phyloP scores from a whole-genome alignment of 371 early-diverging fungal genomes.

The Syncephalastrum sp. region DNA sequence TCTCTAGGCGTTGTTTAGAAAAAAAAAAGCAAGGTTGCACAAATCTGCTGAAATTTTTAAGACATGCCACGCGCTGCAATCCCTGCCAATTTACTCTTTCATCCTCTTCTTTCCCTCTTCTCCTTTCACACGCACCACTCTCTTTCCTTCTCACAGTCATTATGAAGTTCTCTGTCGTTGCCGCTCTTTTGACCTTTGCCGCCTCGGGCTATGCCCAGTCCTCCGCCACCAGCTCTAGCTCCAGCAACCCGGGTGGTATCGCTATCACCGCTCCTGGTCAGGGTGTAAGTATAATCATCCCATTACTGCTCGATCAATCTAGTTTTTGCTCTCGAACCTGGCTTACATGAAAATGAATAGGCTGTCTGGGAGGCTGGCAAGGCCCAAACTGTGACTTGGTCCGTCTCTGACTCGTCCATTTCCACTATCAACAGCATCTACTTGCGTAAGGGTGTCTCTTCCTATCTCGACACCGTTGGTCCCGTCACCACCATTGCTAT shows the following conservation, averaged over 20 bases:
- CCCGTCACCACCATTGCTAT: conserved; percentile 6
- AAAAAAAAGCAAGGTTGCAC: too few relatives aligned
- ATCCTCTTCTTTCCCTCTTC: too few relatives aligned
- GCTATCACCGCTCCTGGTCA: conserved; percentile 24
- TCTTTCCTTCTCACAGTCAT: background rate
- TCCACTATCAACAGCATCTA: conserved; percentile 25
- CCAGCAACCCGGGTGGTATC: conserved; percentile 9
- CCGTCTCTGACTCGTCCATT: conserved; percentile 15
- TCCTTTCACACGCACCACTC: too few relatives aligned
- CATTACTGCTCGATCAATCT: background rate
- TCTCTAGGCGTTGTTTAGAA: too few relatives aligned
- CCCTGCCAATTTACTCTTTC: too few relatives aligned
- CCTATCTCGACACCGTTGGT: conserved; percentile 19
- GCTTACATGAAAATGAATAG: conserved; percentile 12
- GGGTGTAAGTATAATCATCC: conserved; percentile 27
- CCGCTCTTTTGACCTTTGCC: conserved; percentile 10
- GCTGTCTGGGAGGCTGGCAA: conserved; percentile 29
- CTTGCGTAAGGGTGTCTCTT: conserved; percentile 29
- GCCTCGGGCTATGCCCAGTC: conserved; percentile 10
- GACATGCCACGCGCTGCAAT: too few relatives aligned
- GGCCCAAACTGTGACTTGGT: conserved; percentile 30
- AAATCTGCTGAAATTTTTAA: too few relatives aligned
- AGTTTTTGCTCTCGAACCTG: background rate
- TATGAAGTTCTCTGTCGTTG: conserved; percentile 15
- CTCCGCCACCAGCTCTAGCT: background rate